phyloP scores from a whole-genome alignment of 2,329 filamentous ascomycete genomes.

The Xylaria arbuscula region DNA sequence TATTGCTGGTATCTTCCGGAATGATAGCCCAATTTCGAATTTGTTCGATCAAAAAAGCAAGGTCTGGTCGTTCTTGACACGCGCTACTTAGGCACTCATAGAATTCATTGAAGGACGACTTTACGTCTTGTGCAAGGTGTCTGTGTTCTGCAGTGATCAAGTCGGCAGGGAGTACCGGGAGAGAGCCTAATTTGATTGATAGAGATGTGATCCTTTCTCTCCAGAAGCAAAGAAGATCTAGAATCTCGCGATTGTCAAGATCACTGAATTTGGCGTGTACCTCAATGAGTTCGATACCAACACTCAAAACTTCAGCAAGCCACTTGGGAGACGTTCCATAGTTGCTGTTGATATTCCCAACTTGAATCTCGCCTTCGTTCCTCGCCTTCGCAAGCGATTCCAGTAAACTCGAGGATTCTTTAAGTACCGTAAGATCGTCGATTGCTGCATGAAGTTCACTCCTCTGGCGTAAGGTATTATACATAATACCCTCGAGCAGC shows the following conservation, averaged over 20 bases:
- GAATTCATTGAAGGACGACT: slow-evolving; percentile 54
- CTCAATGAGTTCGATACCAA: slow-evolving; percentile 70
- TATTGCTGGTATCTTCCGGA: slow-evolving; percentile 44
- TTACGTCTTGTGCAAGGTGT: slow-evolving; percentile 51
- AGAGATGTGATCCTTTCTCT: slow-evolving; percentile 60
- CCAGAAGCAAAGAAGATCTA: slow-evolving; percentile 62
- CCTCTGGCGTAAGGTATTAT: slow-evolving; percentile 71
- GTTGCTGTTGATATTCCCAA: slow-evolving; percentile 39
- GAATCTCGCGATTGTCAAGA: slow-evolving; percentile 58
- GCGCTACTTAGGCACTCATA: slow-evolving; percentile 57
- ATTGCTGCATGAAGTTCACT: slow-evolving; percentile 57
- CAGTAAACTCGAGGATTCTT: slow-evolving; percentile 53
- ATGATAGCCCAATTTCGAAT: slow-evolving; percentile 71
- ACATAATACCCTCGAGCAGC: slow-evolving; percentile 86
- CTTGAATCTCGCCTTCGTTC: slow-evolving; percentile 39
- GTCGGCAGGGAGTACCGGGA: slow-evolving; percentile 62
- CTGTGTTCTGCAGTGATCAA: slow-evolving; percentile 58
- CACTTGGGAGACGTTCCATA: slow-evolving; percentile 60
- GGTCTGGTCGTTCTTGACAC: slow-evolving; percentile 62
- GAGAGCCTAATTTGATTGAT: slow-evolving; percentile 54
- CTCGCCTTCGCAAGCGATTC: slow-evolving; percentile 49
- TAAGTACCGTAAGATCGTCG: slow-evolving; percentile 54
- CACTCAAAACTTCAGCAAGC: slow-evolving; percentile 75
- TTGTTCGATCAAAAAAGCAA: slow-evolving; percentile 74
- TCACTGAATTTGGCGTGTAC: slow-evolving; percentile 75